phyloP scores from a whole-genome alignment of 1,284 basidiomycete species.

The Trichosporon faecale region DNA sequence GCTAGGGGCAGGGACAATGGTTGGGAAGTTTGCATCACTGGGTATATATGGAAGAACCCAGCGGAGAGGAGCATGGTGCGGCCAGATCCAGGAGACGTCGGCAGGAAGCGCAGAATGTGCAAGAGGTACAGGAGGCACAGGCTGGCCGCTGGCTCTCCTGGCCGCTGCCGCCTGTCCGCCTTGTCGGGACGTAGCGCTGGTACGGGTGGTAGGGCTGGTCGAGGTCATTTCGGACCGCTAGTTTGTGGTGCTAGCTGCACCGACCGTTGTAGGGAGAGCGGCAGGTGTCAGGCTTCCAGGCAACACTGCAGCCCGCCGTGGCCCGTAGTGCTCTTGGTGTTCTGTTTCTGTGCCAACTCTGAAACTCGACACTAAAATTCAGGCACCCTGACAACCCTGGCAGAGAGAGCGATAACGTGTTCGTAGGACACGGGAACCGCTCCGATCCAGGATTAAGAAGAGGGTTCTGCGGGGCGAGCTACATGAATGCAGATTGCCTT shows the following conservation, averaged over 20 bases:
- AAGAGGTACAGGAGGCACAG: not conserved
- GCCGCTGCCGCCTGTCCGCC: not conserved
- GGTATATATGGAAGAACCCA: not conserved
- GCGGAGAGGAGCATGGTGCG: not conserved
- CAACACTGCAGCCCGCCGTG: not conserved
- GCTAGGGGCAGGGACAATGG: not conserved
- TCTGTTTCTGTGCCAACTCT: not conserved
- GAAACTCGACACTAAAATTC: slow-evolving; percentile 1
- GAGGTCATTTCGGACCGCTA: slow-evolving; percentile 6
- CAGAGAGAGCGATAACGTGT: slow-evolving; percentile 3
- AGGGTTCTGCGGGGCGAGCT: slow-evolving; percentile 11
- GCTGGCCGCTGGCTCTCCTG: not conserved
- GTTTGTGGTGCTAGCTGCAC: not conserved
- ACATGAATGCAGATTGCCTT: slow-evolving; percentile 5
- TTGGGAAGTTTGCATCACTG: not conserved
- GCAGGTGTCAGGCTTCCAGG: not conserved
- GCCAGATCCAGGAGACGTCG: not conserved
- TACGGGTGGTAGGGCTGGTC: not conserved
- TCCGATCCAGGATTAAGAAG: slow-evolving; percentile 11
- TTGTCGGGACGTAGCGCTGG: not conserved
- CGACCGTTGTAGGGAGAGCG: not conserved
- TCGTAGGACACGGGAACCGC: slow-evolving; percentile 8
- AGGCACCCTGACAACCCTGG: not conserved
- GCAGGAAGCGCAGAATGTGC: not conserved
- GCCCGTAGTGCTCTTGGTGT: not conserved